These are phyloP conservation scores for Limtongozyma cylindracea DNA, from an alignment of 805 yeast genomes.

Conservation along the genomic window DNA sequence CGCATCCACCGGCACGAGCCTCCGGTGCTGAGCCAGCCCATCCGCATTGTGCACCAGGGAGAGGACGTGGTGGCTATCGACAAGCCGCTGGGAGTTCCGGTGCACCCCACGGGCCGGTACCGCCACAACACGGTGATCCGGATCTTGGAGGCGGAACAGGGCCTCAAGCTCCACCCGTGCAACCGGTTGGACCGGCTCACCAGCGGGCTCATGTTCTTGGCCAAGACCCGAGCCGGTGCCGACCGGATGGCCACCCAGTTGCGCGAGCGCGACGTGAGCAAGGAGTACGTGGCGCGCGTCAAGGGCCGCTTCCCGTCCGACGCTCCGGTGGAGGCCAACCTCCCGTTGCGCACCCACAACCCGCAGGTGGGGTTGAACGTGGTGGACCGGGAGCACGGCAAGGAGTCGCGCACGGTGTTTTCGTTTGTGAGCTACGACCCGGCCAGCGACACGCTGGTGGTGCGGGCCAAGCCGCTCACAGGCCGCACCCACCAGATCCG, in stretches of 20 bases:
- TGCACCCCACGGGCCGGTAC: conserved; percentile 83
- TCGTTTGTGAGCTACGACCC: conserved; percentile 37
- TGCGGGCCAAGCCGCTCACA: conserved; percentile 65
- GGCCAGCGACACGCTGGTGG: conserved; percentile 32
- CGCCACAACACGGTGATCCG: conserved; percentile 54
- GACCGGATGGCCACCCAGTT: conserved; percentile 49
- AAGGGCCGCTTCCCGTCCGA: conserved; percentile 37
- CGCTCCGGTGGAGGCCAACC: conserved; percentile 30
- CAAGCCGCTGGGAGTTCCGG: conserved; percentile 89
- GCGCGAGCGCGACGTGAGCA: conserved; percentile 46
- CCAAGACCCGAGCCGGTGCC: conserved; percentile 59
- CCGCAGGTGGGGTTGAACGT: conserved; percentile 51
- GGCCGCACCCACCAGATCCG: conserved; percentile 94
- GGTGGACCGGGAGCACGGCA: conserved; percentile 21
- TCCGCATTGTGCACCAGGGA: conserved; percentile 48
- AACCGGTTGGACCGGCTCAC: conserved; percentile 79
- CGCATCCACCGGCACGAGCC: conserved; percentile 80
- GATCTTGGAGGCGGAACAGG: conserved; percentile 46
- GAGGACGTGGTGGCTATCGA: conserved; percentile 63
- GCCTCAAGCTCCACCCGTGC: conserved; percentile 46
- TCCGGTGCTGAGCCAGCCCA: conserved; percentile 33
- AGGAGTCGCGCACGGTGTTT: conserved; percentile 55
- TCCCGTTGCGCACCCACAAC: conserved; percentile 45
- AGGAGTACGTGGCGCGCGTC: conserved; percentile 74
- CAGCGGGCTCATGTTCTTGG: conserved; percentile 82